These are phyloP conservation scores for Scedosporium boydii DNA, from an alignment of 2,329 filamentous ascomycete species.

Conservation along the genomic window DNA sequence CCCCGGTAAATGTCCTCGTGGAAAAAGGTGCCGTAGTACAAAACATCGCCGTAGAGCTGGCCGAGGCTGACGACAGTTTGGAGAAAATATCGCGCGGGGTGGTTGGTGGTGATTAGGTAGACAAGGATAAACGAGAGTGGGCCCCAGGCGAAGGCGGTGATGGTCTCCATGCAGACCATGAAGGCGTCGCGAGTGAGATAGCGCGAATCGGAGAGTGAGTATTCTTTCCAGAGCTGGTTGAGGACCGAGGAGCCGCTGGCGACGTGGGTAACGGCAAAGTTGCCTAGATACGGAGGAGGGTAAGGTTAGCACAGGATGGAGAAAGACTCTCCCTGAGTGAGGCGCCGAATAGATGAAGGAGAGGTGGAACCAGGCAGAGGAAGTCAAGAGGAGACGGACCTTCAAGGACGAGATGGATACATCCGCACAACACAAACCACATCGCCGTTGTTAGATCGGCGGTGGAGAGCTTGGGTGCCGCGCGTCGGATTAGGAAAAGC, in stretches of 20 bases:
- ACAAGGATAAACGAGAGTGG: constrained; percentile 40
- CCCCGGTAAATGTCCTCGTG: constrained; percentile 29
- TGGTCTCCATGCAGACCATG: constrained; percentile 44
- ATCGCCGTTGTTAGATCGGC: constrained; percentile 51
- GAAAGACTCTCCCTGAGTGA: no score
- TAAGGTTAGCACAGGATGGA: not conserved
- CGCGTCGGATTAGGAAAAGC: constrained; percentile 39
- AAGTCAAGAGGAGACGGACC: constrained; percentile 13
- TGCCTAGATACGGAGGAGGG: constrained; percentile 24
- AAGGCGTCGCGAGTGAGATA: constrained; percentile 44
- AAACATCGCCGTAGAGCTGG: constrained; percentile 40
- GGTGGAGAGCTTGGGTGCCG: constrained; percentile 40
- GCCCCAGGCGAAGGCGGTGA: constrained; percentile 44
- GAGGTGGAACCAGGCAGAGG: not conserved
- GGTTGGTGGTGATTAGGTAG: constrained; percentile 28
- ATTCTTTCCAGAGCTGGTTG: constrained; percentile 49
- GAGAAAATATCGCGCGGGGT: constrained; percentile 32
- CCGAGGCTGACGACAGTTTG: constrained; percentile 36
- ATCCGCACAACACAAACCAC: constrained; percentile 68
- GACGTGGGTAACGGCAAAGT: constrained; percentile 35
- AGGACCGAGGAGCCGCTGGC: constrained; percentile 33
- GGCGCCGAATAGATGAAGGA: not conserved
- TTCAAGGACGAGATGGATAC: constrained; percentile 33
- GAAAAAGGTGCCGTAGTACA: constrained; percentile 40
- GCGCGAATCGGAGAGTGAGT: constrained; percentile 45